Evolutionary conservation across 2,329 filamentous ascomycete species (phyloP).

Genomic region (Myriosclerotinia duriaeana): DNA sequence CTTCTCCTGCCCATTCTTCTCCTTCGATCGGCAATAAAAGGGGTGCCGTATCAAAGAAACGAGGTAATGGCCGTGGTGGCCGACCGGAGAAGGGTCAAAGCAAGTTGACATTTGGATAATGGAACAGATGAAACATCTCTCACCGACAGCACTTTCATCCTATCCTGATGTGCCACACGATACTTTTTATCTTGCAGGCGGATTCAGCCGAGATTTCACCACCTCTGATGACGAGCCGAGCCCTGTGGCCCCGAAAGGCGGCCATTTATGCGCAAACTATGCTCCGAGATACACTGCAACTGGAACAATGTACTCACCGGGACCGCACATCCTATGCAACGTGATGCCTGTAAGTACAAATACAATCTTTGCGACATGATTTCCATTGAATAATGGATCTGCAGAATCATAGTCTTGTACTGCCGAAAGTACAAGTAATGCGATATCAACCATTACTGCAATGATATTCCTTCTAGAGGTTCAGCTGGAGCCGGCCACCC

Average conservation of each 20-base stretch:
- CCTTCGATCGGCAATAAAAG: conserved; percentile 37
- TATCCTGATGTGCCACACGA: conserved; percentile 37
- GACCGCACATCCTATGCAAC: conserved; percentile 18
- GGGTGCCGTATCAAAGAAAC: conserved; percentile 38
- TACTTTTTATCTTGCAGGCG: conserved; percentile 22
- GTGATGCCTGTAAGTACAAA: conserved; percentile 18
- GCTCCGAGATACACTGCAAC: conserved; percentile 7
- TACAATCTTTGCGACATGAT: neutral
- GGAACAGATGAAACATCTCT: conserved; percentile 17
- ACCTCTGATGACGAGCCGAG: conserved; percentile 17
- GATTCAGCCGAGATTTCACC: conserved; percentile 5
- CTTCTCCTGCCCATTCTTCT: conserved; percentile 25
- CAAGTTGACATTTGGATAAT: conserved; percentile 54
- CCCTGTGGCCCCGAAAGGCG: conserved; percentile 6
- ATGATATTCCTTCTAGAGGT: conserved; percentile 4
- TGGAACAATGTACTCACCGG: conserved; percentile 14
- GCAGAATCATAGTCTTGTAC: conserved; percentile 3
- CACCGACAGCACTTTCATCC: conserved; percentile 25
- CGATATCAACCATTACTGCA: conserved; percentile 5
- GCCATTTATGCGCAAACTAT: conserved; percentile 11
- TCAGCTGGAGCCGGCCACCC: conserved; percentile 18
- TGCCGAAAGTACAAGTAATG: conserved; percentile 14
- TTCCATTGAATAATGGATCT: conserved; percentile 7
- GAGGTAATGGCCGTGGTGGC: conserved; percentile 27
- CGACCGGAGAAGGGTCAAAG: conserved; percentile 57